Conservation (phyloP, 768 basidiomycete species). For the Macrolepiota fuliginosa region DNA sequence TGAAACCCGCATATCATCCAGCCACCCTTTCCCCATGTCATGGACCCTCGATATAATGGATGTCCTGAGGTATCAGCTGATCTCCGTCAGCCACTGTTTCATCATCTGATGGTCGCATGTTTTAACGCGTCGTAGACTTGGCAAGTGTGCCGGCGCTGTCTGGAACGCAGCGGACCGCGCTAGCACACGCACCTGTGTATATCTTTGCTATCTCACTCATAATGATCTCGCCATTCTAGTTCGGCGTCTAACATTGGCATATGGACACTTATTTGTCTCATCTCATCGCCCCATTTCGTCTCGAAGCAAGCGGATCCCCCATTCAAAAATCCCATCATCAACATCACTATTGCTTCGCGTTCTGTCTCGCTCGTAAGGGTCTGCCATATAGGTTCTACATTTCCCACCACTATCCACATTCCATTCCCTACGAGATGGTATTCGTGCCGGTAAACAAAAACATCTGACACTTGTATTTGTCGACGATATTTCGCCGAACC, state of each 20-base stretch:
- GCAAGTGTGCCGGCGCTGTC: neutral
- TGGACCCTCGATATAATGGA: neutral
- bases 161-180: neutral
- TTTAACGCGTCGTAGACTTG: neutral
- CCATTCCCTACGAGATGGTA: neutral
- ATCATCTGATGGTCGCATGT: constrained; percentile 1
- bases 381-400: neutral
- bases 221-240: constrained; percentile 2
- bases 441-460: constrained; percentile 8
- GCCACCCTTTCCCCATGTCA: neutral
- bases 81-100: neutral
- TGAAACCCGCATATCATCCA: neutral
- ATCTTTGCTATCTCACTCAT: neutral
- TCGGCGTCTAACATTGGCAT: neutral
- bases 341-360: neutral
- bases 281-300: neutral
- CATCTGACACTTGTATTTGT: neutral
- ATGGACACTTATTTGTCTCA: neutral
- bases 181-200: neutral
- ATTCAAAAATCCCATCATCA: constrained; percentile 8
- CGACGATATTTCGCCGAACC: constrained; percentile 12
- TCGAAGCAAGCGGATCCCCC: constrained; percentile 3
- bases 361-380: neutral
- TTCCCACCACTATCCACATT: neutral
- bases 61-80: constrained; percentile 6